Evolutionary conservation across 257 asterid species (phyloP), one percentile per base, ranked within the genome.

Genomic region (Euphrasia confusa): DNA sequence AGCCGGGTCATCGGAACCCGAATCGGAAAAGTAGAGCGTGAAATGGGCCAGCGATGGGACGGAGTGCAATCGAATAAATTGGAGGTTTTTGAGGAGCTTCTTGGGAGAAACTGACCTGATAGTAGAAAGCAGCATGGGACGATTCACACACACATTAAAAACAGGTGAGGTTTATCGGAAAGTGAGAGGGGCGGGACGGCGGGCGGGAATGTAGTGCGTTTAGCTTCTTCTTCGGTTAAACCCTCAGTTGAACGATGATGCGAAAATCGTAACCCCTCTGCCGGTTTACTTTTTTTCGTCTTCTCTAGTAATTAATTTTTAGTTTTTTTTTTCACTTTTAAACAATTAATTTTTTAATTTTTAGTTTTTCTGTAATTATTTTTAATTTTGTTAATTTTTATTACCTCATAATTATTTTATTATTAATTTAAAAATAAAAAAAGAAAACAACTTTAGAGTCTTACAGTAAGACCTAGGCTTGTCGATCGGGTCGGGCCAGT

Each of bases 41-140:
- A 80, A 80, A 60, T 79, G 84, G 26, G 89, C 89, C 45, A 77
- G 82, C 12, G 95, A 80, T 5, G 83, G 81, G 75, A 78, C 75
- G 30, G 88, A 76, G 17, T 65, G 77, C 6, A 66, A 76, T 48
- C 83, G 77, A 60, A 68, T 52, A 54, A 72, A 81, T 32, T 70
- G 84, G 68, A 50, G 66, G 68, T 39, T 67, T 59, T 52, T 72
- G 59, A 66, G 65, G 33, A 72, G 40, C 4, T 64, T 68, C 65
- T 30, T 74, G 65, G 45, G 70, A 71, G 78, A 72, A 74, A 66
- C 77, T 70, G 73, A 74, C 84, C 88, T 78, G 71, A 75, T 45
- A 58, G 78, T 14, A 57, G 84, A 57, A 69, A 66, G 69, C 74
- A 76, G 74, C 95, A 85, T 88, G 74, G 77, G 69, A 28, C 30